A percentile compares a stretch with the other conserved stretches of the same genome.
phyloP scores from a whole-genome alignment of 2,329 filamentous ascomycete species.

The Sclerotinia subarctica region DNA sequence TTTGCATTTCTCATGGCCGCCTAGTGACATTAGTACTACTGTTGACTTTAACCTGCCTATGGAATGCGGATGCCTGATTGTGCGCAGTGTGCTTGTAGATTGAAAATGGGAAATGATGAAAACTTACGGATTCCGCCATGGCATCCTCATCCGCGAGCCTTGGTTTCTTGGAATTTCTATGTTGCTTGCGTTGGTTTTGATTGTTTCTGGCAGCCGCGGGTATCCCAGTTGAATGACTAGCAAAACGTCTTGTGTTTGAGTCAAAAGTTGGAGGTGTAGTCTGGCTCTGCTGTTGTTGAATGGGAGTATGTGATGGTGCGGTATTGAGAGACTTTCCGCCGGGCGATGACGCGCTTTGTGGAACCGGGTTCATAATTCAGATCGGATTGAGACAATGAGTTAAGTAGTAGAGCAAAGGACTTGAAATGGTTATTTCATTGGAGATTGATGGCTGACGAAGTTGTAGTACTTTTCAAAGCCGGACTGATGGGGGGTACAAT shows the following conservation, averaged over 20 bases:
- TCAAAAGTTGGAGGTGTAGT: slow-evolving; percentile 35
- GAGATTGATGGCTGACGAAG: background rate
- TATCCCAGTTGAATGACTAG: slow-evolving; percentile 25
- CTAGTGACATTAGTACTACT: slow-evolving; percentile 25
- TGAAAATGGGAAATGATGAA: background rate
- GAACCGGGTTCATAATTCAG: slow-evolving; percentile 36
- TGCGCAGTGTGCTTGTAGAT: background rate
- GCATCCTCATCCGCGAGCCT: slow-evolving; percentile 77
- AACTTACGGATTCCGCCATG: slow-evolving; percentile 75
- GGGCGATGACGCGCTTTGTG: slow-evolving; percentile 32
- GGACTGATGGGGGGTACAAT: background rate
- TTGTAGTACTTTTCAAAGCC: background rate
- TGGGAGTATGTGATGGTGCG: slow-evolving; percentile 34
- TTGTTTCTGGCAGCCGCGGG: slow-evolving; percentile 62
- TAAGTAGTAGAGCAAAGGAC: background rate
- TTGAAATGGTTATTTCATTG: background rate
- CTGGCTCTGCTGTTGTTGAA: slow-evolving; percentile 35
- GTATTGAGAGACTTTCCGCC: slow-evolving; percentile 37
- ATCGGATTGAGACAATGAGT: slow-evolving; percentile 12
- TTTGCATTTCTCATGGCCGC: slow-evolving; percentile 58
- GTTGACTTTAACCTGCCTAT: background rate
- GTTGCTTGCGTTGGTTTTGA: slow-evolving; percentile 75
- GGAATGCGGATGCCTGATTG: background rate
- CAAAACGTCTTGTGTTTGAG: slow-evolving; percentile 32
- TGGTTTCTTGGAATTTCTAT: slow-evolving; percentile 76